These are phyloP conservation scores for Acanthamoeba castellanii DNA, from an alignment of 208 protist species.

Conservation along the genomic window DNA sequence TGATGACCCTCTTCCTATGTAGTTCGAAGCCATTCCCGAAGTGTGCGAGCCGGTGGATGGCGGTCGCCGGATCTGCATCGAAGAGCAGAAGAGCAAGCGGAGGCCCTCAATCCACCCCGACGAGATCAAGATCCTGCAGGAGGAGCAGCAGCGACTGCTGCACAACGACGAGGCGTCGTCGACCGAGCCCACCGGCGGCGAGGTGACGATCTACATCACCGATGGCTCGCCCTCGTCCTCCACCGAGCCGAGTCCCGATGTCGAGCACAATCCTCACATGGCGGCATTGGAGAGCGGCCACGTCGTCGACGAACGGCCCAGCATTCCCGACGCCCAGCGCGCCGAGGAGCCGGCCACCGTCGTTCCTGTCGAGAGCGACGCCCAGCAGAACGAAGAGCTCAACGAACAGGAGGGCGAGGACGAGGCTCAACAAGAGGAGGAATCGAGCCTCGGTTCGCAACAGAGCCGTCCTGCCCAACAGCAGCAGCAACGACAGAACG, in stretches of 20 bases:
- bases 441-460: not conserved
- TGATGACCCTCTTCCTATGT: not conserved
- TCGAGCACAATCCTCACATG: not conserved
- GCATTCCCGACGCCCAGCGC: not conserved
- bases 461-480: not conserved
- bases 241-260: not conserved
- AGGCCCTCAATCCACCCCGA: conserved; percentile 51
- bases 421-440: not conserved
- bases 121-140: conserved; percentile 30
- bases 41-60: not conserved
- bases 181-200: not conserved
- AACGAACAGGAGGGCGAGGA: not conserved
- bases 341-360: not conserved
- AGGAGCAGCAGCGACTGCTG: conserved; percentile 3
- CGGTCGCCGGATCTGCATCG: not conserved
- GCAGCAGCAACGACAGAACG: not conserved
- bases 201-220: conserved; percentile 41
- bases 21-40: conserved; percentile 17
- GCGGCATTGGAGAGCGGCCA: not conserved
- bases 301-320: not conserved
- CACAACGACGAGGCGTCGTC: not conserved
- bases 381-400: not conserved
- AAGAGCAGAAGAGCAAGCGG: not conserved
- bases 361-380: not conserved
- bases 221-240: not conserved